Conservation (phyloP, 2,329 filamentous ascomycete genomes). For the Stagonosporopsis chrysanthemi region DNA sequence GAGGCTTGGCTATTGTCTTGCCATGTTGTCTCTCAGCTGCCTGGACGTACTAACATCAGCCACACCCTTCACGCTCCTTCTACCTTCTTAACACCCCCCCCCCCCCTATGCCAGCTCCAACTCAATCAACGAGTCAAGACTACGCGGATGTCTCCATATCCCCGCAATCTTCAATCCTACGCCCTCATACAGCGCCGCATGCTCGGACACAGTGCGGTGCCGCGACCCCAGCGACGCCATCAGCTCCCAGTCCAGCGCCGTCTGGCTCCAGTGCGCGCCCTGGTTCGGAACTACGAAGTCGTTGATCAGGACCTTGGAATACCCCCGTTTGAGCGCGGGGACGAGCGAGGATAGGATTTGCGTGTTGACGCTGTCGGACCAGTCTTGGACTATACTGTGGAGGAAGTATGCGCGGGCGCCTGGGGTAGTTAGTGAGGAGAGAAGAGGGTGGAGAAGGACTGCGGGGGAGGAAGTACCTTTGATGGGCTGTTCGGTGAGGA, state of each 20-base stretch:
- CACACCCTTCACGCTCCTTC: too few species aligned
- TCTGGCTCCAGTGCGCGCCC: slow-evolving; percentile 35
- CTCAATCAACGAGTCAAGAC: slow-evolving; percentile 35
- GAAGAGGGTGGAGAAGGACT: background rate
- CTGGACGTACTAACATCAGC: background rate
- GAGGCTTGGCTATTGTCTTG: too few species aligned
- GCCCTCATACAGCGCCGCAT: slow-evolving; percentile 29
- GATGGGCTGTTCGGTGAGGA: slow-evolving; percentile 39
- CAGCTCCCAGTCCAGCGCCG: slow-evolving; percentile 37
- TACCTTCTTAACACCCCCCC: background rate
- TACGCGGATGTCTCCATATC: slow-evolving; percentile 31
- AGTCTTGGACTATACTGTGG: slow-evolving; percentile 43
- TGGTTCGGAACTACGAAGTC: slow-evolving; percentile 38
- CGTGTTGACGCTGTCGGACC: slow-evolving; percentile 32
- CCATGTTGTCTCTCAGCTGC: background rate
- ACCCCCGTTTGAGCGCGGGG: slow-evolving; percentile 38
- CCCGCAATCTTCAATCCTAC: slow-evolving; percentile 28
- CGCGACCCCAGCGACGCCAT: slow-evolving; percentile 33
- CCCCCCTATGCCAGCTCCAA: slow-evolving; percentile 22
- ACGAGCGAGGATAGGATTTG: slow-evolving; percentile 34
- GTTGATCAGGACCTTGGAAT: slow-evolving; percentile 40
- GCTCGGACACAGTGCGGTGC: slow-evolving; percentile 35
- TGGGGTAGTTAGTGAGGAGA: background rate
- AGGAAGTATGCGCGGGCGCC: slow-evolving; percentile 38
- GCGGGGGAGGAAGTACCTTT: slow-evolving; percentile 27